Percentiles rank a stretch among this genome's conserved stretches.
Evolutionary conservation across 2,329 filamentous ascomycete species (phyloP).

Genomic region (Penicillium psychrosexuale): DNA sequence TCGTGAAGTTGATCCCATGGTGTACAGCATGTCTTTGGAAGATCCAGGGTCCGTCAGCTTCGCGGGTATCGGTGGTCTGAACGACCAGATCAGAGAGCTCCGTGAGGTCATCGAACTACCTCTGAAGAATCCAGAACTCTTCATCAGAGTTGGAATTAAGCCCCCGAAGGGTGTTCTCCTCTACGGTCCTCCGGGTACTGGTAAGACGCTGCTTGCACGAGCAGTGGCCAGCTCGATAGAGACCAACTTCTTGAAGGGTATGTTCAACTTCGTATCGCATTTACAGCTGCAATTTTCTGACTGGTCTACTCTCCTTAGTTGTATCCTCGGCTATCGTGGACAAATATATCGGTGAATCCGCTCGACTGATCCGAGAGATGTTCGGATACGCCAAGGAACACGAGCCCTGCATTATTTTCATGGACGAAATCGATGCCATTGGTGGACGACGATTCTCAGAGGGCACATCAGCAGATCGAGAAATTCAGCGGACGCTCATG

Average conservation of each 20-base stretch:
- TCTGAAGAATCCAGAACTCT: constrained; percentile 97
- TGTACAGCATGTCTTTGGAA: constrained; percentile 99
- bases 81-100: constrained; percentile 96
- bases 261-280: constrained; percentile 15
- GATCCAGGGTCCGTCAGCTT: constrained; percentile 98
- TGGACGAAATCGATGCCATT: constrained; percentile 99
- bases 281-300: constrained; percentile 5
- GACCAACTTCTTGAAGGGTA: constrained; percentile 97
- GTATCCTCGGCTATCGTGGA: constrained; percentile 98
- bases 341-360: constrained; percentile 99
- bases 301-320: constrained; percentile 53
- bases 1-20: constrained; percentile 93
- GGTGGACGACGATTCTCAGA: constrained; percentile 95
- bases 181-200: constrained; percentile 93
- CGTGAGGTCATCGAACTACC: constrained; percentile 97
- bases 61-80: constrained; percentile 92
- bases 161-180: constrained; percentile 95
- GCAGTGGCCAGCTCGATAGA: constrained; percentile 95
- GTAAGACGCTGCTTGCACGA: constrained; percentile 90
- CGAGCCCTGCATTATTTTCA: constrained; percentile 99
- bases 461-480: constrained; percentile 93
- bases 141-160: constrained; percentile 95
- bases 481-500: constrained; percentile 98
- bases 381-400: constrained; percentile 99
- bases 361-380: constrained; percentile 96